Evolutionary conservation across 2,329 filamentous ascomycete species (phyloP), one percentile per base, ranked within the genome.

Genomic region (Talaromyces islandicus): DNA sequence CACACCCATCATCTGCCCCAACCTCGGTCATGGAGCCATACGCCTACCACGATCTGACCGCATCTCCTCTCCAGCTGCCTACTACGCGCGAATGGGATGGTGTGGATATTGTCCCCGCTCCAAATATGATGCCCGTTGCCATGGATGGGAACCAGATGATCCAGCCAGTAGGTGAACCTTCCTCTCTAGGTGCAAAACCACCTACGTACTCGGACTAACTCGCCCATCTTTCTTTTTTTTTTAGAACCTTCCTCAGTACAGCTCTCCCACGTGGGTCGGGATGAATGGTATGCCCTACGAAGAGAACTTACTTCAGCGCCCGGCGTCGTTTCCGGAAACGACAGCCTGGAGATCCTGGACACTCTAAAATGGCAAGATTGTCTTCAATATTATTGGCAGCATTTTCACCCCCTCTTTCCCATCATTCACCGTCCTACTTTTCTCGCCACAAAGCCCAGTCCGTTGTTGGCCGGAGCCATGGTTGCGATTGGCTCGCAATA

Each of bases 261-360:
- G 69, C 66, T 74, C 72, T 67, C 70, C 69, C 63, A 69, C 67
- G 58, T 78, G 76, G 76, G 69, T 70, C 65, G 70, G 70, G 60
- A 67, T 70, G 65, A 75, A 66, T 69, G 68, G 68, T 64, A 66
- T 71, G 60, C 69, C 67, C 62, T 78, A 73, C 68, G 73, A 74
- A 62, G 72, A 70, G 66, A 73, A 65, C 65, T 69, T 69, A 63
- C 71, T 70, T 64, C 68, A 68, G 60, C 71, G 68, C 65, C 68
- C 66, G 65, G 70, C 65, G 52, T 71, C 68, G 46, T 73, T 68
- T 66, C 67, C 65, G 61, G 64, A 68, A 56, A 68, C 69, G 57
- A 67, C 68, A 65, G 68, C 67, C 60, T 73, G 71, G 73, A 72
- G 67, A 65, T 72, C 68, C 62, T 73, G 64, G 70, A 70, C 66